These are phyloP conservation scores for Striga asiatica DNA, from an alignment of 257 asterid genomes.

Conservation along the genomic window DNA sequence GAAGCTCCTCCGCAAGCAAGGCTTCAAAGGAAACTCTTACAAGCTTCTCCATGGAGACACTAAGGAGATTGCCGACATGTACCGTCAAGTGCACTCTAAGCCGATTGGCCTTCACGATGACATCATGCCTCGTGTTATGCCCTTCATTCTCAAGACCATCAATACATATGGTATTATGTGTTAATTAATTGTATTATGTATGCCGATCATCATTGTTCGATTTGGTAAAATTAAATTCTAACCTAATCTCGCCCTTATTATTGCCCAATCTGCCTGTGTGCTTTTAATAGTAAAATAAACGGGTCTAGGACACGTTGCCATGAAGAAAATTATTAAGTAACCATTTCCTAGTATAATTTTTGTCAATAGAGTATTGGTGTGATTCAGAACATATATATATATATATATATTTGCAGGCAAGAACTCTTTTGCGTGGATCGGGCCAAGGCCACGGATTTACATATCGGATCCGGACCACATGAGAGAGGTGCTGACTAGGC, in stretches of 20 bases:
- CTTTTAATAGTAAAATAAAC: too few relatives aligned
- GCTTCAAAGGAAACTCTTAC: constrained; percentile 12
- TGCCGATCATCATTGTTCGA: too few relatives aligned
- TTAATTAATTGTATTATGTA: too few relatives aligned
- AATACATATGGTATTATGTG: neutral
- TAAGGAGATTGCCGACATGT: neutral
- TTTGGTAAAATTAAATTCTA: too few relatives aligned
- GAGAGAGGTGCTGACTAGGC: constrained; percentile 21
- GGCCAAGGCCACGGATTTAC: constrained; percentile 25
- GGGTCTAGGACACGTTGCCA: too few relatives aligned
- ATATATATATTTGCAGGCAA: constrained; percentile 17
- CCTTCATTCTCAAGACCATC: neutral
- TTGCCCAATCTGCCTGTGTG: too few relatives aligned
- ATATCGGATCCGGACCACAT: constrained; percentile 19
- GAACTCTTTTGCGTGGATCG: constrained; percentile 30
- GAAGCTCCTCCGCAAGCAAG: constrained; percentile 4
- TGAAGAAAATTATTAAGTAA: too few relatives aligned
- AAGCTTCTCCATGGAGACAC: neutral
- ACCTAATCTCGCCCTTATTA: too few relatives aligned
- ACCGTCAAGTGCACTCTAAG: constrained; percentile 8
- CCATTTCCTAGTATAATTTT: too few relatives aligned
- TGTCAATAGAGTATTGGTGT: too few relatives aligned
- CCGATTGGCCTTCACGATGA: neutral
- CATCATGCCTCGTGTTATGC: constrained; percentile 11
- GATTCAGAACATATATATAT: too few relatives aligned